phyloP scores from a whole-genome alignment of 2,329 filamentous ascomycete species.

The Xenosphaeropsis pyriputrescens region DNA sequence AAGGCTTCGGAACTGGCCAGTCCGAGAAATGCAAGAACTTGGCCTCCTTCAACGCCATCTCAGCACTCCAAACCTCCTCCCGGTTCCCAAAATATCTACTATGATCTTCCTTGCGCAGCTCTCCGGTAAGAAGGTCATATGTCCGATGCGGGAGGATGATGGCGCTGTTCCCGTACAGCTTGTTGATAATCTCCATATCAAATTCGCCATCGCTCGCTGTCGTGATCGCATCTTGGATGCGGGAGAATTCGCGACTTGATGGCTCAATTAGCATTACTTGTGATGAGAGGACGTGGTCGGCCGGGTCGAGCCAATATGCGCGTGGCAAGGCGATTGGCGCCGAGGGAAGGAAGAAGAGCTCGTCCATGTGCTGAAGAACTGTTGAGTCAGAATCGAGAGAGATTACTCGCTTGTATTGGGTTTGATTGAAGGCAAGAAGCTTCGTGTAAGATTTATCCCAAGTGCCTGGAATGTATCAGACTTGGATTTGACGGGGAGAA shows the following conservation, averaged over 20 bases:
- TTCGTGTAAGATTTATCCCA: constrained; percentile 38
- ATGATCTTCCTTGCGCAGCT: constrained; percentile 36
- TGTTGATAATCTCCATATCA: constrained; percentile 45
- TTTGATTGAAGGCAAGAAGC: constrained; percentile 38
- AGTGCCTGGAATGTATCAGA: neutral
- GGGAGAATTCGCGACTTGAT: constrained; percentile 29
- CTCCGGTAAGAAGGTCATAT: constrained; percentile 37
- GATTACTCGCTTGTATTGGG: constrained; percentile 37
- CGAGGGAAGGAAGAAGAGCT: constrained; percentile 52
- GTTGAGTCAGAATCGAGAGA: constrained; percentile 49
- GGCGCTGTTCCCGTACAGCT: constrained; percentile 32
- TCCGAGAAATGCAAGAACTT: constrained; percentile 60
- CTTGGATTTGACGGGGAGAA: too few relatives aligned
- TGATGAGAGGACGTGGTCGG: constrained; percentile 38
- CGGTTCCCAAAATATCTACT: constrained; percentile 30
- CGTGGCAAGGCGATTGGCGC: constrained; percentile 51
- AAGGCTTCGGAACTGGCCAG: constrained; percentile 34
- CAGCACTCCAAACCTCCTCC: constrained; percentile 34
- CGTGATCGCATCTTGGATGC: constrained; percentile 10
- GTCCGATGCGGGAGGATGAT: constrained; percentile 39
- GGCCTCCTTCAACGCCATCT: constrained; percentile 38
- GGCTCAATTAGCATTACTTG: constrained; percentile 49
- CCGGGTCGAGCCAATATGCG: constrained; percentile 53
- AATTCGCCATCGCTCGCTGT: constrained; percentile 17
- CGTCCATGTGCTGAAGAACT: constrained; percentile 49